Evolutionary conservation across 169 alveolate species (phyloP).

Genomic region (Plasmodium coatneyi): DNA sequence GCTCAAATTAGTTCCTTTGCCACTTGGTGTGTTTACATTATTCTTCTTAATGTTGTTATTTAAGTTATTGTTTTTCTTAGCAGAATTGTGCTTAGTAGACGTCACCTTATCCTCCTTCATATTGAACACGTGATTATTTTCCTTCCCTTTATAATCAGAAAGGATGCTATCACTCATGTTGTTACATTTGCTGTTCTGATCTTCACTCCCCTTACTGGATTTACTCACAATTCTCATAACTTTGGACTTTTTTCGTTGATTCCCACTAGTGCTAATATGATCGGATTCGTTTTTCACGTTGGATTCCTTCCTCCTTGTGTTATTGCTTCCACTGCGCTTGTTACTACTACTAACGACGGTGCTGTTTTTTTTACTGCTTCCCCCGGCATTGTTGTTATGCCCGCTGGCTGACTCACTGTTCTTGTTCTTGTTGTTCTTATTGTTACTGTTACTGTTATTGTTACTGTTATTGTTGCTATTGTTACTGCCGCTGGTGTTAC

Average conservation of each 20-base stretch:
- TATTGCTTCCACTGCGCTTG: no score
- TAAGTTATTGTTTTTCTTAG: slow-evolving; percentile 10
- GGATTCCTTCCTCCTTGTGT: not conserved
- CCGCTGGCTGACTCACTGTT: not conserved
- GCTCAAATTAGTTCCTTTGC: not conserved
- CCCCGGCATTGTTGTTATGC: not conserved
- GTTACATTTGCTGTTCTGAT: not conserved
- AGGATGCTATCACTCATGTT: not conserved
- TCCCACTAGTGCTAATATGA: not conserved
- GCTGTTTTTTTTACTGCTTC: not conserved
- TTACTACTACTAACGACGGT: not conserved
- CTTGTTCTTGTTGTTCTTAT: not conserved
- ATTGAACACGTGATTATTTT: not conserved
- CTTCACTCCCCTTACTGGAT: slow-evolving; percentile 3
- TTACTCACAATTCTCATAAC: not conserved
- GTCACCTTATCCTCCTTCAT: not conserved
- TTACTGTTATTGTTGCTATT: not conserved
- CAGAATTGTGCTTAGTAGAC: not conserved
- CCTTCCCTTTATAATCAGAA: slow-evolving; percentile 7
- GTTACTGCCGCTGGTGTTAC: not conserved
- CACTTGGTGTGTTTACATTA: not conserved
- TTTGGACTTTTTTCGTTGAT: slow-evolving; percentile 18
- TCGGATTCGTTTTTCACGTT: slow-evolving; percentile 14
- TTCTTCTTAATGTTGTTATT: not conserved
- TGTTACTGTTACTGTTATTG: not conserved